Base-by-base conservation (phyloP, 148 eudicot genomes). In the Salicornia ramosissima region DNA sequence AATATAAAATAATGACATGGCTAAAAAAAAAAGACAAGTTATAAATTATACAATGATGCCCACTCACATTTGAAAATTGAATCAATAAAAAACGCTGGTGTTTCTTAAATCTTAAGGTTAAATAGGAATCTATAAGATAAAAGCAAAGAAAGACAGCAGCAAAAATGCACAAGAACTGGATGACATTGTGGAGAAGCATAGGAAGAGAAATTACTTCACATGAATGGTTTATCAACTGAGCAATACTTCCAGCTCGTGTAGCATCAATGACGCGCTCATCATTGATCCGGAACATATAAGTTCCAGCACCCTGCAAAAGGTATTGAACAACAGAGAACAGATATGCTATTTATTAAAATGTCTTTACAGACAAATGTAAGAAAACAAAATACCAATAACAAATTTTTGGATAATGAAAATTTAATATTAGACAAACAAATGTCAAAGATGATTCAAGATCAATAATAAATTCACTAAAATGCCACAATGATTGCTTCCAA, bases 191-290 rank as follows among this genome's bases (percentile, higher is more conserved):
- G 30, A 18, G 40, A 67, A 67, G 68, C 14, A 65, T 57, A 47
- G 62, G 29, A 5, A 9, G 46, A 33, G 55, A 36, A 73, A 86
- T 83, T 87, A 94, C 98, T 74, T 87, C 96, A 74, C 98, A 94
- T 9, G 98, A 88, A 82, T 94, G 98, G 78, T 94, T 94, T 51
- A 94, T 94, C 71, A 94, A 78, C 86, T 94, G 98, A 61, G 98
- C 98, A 72, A 94, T 88, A 86, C 98, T 94, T 80, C 98, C 98
- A 0, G 96, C 90, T 77, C 93, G 83, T 33, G 98, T 94, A 56
- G 98, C 98, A 81, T 94, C 98, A 75, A 94, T 86, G 64, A 94
- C 98, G 65, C 91, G 92, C 70, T 94, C 96, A 74, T 94, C 90
- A 79, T 88, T 92, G 65, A 94, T 87, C 49, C 98, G 84, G 56